Evolutionary conservation across 208 protist species (phyloP).

Genomic region (Crithidia fasciculata): DNA sequence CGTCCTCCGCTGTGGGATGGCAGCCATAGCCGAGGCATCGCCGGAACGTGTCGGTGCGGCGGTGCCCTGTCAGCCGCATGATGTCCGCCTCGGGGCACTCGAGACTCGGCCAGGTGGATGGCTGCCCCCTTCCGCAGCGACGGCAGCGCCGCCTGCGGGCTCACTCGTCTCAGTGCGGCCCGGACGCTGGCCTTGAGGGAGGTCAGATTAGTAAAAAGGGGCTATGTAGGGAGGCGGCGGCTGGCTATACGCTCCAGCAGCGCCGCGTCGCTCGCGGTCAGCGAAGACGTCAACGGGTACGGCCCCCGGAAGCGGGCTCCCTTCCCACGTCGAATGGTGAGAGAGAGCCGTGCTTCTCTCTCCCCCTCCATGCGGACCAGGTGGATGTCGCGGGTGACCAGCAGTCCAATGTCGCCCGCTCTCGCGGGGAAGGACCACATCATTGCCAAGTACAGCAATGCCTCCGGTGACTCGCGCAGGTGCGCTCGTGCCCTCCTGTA

Average conservation of each 20-base stretch:
- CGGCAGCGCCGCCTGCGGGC: conserved; percentile 1
- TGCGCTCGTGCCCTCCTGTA: neutral
- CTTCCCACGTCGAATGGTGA: neutral
- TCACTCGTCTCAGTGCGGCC: neutral
- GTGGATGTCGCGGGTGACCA: neutral
- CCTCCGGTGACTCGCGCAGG: neutral
- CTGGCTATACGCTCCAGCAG: neutral
- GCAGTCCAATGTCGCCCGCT: neutral
- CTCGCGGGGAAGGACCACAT: neutral
- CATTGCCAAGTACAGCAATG: neutral
- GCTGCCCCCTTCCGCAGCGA: neutral
- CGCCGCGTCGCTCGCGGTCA: neutral
- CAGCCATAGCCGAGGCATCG: conserved; percentile 15
- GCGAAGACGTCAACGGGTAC: neutral
- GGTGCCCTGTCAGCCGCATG: neutral
- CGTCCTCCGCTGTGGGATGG: conserved; percentile 6
- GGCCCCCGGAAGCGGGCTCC: conserved; percentile 2
- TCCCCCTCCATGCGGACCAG: neutral
- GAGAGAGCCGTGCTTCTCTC: neutral
- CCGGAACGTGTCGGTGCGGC: neutral
- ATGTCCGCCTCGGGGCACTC: conserved; percentile 1
- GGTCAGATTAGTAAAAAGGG: neutral
- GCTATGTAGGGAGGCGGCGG: neutral
- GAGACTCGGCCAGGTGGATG: neutral
- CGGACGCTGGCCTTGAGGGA: neutral